Conservation (phyloP, 495 filamentous ascomycete species). For the Penicillium salamii region DNA sequence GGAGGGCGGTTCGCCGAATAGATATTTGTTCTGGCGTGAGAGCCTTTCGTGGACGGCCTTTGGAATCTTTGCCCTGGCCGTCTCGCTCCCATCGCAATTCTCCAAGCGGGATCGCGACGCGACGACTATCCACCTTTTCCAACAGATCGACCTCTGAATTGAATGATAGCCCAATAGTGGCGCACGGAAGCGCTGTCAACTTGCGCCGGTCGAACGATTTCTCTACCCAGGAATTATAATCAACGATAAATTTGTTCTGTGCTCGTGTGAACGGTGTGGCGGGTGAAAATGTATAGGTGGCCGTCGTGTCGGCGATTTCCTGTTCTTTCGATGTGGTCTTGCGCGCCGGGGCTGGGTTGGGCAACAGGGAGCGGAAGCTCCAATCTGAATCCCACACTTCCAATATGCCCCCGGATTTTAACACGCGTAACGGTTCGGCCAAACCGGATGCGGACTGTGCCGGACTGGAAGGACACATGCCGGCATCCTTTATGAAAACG, state of each 20-base stretch:
- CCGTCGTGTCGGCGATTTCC: conserved; percentile 59
- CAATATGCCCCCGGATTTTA: conserved; percentile 74
- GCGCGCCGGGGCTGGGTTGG: conserved; percentile 64
- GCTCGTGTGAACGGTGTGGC: conserved; percentile 74
- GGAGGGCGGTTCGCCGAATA: conserved; percentile 71
- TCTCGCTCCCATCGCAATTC: conserved; percentile 88
- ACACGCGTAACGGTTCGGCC: conserved; percentile 72
- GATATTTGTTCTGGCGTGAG: conserved; percentile 72
- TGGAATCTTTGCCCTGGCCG: conserved; percentile 35
- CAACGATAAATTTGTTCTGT: conserved; percentile 77
- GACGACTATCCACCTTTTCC: conserved; percentile 65
- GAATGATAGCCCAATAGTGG: conserved; percentile 70
- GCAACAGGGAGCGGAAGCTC: conserved; percentile 69
- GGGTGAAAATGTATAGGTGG: conserved; percentile 79
- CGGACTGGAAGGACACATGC: conserved; percentile 60
- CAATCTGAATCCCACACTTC: conserved; percentile 89
- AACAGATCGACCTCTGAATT: conserved; percentile 75
- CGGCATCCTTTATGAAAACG: conserved; percentile 85
- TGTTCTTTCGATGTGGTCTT: conserved; percentile 55
- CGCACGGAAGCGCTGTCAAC: conserved; percentile 74
- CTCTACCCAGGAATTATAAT: conserved; percentile 80
- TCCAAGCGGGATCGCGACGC: conserved; percentile 81
- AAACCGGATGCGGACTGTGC: conserved; percentile 62
- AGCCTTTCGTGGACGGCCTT: conserved; percentile 38
- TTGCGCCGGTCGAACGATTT: conserved; percentile 71